Percentiles rank a stretch among this genome's conserved stretches.
phyloP scores from a whole-genome alignment of 2,329 filamentous ascomycete genomes.

The Microcyclosporella mali region DNA sequence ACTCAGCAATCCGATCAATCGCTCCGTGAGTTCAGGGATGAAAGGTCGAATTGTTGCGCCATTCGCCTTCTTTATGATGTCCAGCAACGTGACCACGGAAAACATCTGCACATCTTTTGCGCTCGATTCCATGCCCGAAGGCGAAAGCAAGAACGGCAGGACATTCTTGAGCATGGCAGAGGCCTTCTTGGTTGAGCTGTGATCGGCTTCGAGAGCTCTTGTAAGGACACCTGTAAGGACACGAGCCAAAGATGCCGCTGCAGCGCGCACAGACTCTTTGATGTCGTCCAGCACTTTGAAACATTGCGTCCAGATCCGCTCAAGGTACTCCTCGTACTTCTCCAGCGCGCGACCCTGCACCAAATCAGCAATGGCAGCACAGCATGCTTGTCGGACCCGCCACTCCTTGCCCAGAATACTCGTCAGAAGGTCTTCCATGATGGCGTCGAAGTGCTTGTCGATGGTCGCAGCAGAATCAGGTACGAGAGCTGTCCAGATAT shows the following conservation, averaged over 20 bases:
- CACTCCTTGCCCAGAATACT: constrained; percentile 88
- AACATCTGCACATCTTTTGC: constrained; percentile 83
- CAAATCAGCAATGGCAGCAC: constrained; percentile 80
- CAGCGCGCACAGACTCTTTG: constrained; percentile 78
- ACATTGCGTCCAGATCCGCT: constrained; percentile 75
- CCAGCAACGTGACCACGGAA: constrained; percentile 69
- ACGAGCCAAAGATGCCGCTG: constrained; percentile 76
- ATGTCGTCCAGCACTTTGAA: constrained; percentile 95
- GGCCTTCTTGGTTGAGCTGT: constrained; percentile 59
- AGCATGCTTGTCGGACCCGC: constrained; percentile 87
- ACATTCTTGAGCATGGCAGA: constrained; percentile 77
- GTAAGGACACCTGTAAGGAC: constrained; percentile 79
- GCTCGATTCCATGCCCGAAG: constrained; percentile 80
- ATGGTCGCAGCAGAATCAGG: constrained; percentile 75
- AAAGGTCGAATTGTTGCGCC: constrained; percentile 73
- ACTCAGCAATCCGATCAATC: constrained; percentile 74
- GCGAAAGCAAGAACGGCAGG: constrained; percentile 82
- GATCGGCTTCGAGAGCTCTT: constrained; percentile 74
- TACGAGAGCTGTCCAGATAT: constrained; percentile 94
- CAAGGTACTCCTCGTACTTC: constrained; percentile 74
- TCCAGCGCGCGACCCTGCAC: constrained; percentile 66
- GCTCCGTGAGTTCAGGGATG: constrained; percentile 72
- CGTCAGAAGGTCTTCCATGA: constrained; percentile 78
- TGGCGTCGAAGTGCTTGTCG: constrained; percentile 76
- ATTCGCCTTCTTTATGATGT: constrained; percentile 79